These are phyloP conservation scores for Buddleja alternifolia DNA, from an alignment of 257 asterid species.

Conservation along the genomic window DNA sequence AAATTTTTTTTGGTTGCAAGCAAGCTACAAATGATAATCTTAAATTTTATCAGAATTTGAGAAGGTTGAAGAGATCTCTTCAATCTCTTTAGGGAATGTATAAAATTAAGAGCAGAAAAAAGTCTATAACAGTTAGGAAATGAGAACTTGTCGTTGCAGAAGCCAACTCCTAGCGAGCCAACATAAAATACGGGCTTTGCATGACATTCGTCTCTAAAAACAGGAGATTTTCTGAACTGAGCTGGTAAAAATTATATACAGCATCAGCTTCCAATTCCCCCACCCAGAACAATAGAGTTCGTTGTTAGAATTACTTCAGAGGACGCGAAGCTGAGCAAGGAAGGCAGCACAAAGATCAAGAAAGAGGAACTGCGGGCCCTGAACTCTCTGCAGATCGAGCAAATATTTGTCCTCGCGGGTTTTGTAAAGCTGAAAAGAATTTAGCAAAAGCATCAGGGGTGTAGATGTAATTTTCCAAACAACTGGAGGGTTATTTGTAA, in stretches of 20 bases:
- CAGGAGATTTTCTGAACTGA: slow-evolving; percentile 31
- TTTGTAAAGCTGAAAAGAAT: slow-evolving; percentile 77
- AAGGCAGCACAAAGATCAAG: slow-evolving; percentile 95
- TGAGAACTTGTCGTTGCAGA: slow-evolving; percentile 32
- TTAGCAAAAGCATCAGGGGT: neutral
- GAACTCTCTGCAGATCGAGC: slow-evolving; percentile 91
- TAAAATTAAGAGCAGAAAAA: slow-evolving; percentile 15
- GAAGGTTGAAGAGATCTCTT: slow-evolving; percentile 17
- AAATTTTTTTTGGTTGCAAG: neutral
- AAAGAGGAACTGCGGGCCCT: slow-evolving; percentile 87
- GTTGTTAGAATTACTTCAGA: slow-evolving; percentile 39
- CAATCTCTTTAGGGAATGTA: slow-evolving; percentile 21
- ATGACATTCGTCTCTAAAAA: slow-evolving; percentile 44
- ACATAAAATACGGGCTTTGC: slow-evolving; percentile 39
- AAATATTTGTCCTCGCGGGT: slow-evolving; percentile 89
- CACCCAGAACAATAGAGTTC: slow-evolving; percentile 24
- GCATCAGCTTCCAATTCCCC: slow-evolving; percentile 31
- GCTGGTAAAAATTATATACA: slow-evolving; percentile 48
- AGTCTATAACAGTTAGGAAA: slow-evolving; percentile 14
- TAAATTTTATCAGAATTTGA: slow-evolving; percentile 16
- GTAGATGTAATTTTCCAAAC: too few relatives aligned
- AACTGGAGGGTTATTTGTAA: too few relatives aligned
- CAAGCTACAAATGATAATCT: slow-evolving; percentile 29
- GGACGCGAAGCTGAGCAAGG: slow-evolving; percentile 89
- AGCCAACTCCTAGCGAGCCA: slow-evolving; percentile 44